phyloP scores from a whole-genome alignment of 257 asterid species.

The Fraxinus excelsior region DNA sequence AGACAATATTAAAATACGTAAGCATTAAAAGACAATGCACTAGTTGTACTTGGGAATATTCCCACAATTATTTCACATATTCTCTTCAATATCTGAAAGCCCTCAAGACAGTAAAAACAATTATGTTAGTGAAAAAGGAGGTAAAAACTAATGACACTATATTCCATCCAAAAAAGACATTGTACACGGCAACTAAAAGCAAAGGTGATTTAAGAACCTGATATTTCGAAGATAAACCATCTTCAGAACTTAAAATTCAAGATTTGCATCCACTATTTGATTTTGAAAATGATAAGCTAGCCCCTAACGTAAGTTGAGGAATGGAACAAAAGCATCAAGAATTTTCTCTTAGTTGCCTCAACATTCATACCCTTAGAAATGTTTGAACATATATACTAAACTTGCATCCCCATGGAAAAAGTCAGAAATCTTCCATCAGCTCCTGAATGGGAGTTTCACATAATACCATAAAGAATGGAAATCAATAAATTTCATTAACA shows the following conservation, averaged over 20 bases:
- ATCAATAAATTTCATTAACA: neutral
- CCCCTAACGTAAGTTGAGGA: neutral
- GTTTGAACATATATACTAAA: slow-evolving; percentile 1
- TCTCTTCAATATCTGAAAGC: too few relatives aligned
- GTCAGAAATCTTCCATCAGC: slow-evolving; percentile 1
- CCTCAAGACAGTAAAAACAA: too few relatives aligned
- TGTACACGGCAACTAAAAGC: neutral
- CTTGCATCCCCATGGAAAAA: neutral
- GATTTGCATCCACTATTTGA: neutral
- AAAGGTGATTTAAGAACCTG: neutral
- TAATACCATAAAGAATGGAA: neutral
- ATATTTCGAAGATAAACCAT: neutral
- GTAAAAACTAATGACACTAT: too few relatives aligned
- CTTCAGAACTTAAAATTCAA: neutral
- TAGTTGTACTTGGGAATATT: neutral
- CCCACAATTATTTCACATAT: neutral
- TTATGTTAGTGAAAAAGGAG: too few relatives aligned
- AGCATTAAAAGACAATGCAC: neutral
- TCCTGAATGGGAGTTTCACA: neutral
- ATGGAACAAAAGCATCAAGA: neutral
- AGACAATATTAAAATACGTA: neutral
- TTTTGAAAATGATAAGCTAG: neutral
- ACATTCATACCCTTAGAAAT: neutral
- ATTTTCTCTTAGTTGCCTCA: neutral
- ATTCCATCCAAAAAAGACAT: neutral